Evolutionary conservation across 345 rosid genomes (phyloP), one percentile per base, ranked within the genome.

Genomic region (Pistacia vera): DNA sequence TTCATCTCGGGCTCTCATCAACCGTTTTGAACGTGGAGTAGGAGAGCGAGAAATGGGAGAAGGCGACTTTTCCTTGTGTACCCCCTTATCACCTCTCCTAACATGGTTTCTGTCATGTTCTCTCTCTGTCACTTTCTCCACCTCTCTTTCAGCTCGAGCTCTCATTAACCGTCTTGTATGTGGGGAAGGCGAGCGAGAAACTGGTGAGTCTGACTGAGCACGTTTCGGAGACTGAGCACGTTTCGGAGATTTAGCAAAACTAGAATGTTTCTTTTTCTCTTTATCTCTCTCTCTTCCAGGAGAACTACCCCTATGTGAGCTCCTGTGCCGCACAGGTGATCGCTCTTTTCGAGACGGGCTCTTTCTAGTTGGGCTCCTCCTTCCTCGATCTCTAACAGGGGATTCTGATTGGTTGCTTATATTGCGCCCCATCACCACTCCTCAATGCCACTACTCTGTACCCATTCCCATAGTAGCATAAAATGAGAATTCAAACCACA

Each of bases 181-280:
- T 0, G 93, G 97, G 63, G 99, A 96, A 63, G 95, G 97, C 63
- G 97, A 96, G 65, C 78, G 81, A 17, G 90, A 83, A 56, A 68
- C 72, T 52, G 83, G 87, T 16, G 46, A 72, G 9, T 30, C 41
- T 25, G 59, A 62, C 59, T 73, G 52, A 82, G 85, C 69, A 63
- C 41, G 85, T 30, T 63, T 78, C 11, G 92, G 86, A 81, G 90
- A 84, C 59, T 73, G 52, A 82, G 85, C 69, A 63, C 41, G 85
- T 30, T 63, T 78, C 11, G 92, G 86, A 81, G 90, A 84, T 77
- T 77, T 83, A 25, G 79, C 48, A 58, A 17, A 86, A 62, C 62
- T 63, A 0, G 86, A 76, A 76, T 72, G 79, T 48, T 77, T 86
- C 57, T 79, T 89, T 56, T 78, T 84, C 49, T 75, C 89, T 54